Percentiles rank a stretch among this genome's conserved stretches.
These are phyloP conservation scores for Scedosporium apiospermum DNA, from an alignment of 2,329 filamentous ascomycete species.

Conservation along the genomic window DNA sequence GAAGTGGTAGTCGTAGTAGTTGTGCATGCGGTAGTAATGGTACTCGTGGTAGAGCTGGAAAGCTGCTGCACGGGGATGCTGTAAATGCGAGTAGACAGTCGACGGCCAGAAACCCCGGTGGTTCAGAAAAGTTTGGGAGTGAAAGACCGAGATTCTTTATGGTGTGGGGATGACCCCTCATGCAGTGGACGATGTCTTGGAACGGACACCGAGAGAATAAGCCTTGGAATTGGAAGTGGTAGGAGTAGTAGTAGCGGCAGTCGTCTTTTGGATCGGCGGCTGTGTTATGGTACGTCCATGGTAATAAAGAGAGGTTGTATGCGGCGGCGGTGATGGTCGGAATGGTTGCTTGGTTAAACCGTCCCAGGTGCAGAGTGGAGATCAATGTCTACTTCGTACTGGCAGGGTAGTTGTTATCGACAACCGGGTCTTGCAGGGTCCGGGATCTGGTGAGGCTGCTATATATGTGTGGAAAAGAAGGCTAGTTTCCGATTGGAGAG, in stretches of 20 bases:
- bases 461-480: too few species aligned
- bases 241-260: neutral
- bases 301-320: neutral
- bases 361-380: neutral
- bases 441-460: too few species aligned
- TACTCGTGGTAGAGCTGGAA: neutral
- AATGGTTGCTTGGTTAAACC: neutral
- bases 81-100: neutral
- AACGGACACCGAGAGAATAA: constrained; percentile 1
- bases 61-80: neutral
- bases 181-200: neutral
- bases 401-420: neutral
- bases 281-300: constrained; percentile 1
- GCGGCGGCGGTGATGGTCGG: neutral
- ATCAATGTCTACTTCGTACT: neutral
- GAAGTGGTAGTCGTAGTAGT: too few species aligned
- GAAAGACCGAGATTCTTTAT: constrained; percentile 3
- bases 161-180: constrained; percentile 5
- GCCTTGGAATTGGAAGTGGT: neutral
- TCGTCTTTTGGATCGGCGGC: neutral
- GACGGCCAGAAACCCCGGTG: constrained; percentile 5
- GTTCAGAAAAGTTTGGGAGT: neutral
- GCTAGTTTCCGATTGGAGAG: too few species aligned
- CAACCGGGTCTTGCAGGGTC: too few species aligned
- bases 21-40: neutral